Percentiles rank a stretch among this genome's conserved stretches.
Evolutionary conservation across 345 rosid species (phyloP).

Genomic region (Sisymbrium altissimum): DNA sequence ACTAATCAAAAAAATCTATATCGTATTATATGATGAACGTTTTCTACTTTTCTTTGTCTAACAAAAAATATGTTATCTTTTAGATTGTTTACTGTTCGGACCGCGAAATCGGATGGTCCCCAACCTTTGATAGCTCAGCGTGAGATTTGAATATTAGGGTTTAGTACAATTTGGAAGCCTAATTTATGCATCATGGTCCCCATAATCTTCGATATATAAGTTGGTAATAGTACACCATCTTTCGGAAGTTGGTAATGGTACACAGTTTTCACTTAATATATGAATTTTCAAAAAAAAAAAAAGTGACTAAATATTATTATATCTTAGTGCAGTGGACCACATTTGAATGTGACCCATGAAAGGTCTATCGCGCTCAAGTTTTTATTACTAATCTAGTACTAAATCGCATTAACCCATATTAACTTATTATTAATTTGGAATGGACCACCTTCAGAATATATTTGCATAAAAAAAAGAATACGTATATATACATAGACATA

Average conservation of each 20-base stretch:
- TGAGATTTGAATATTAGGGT: constrained; percentile 36
- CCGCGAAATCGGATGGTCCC: constrained; percentile 35
- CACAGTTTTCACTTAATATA: constrained; percentile 16
- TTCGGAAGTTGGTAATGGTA: constrained; percentile 26
- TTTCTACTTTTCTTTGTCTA: constrained; percentile 1
- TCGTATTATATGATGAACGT: not conserved
- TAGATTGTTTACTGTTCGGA: not conserved
- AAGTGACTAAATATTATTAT: constrained; percentile 2
- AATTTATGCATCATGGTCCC: constrained; percentile 36
- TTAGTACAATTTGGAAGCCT: constrained; percentile 35
- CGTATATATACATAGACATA: not conserved
- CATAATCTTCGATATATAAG: constrained; percentile 22
- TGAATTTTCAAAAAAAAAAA: not conserved
- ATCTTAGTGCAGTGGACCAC: constrained; percentile 15
- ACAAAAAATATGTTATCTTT: not conserved
- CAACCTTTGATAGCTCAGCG: constrained; percentile 26
- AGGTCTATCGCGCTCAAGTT: constrained; percentile 33
- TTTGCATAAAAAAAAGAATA: not conserved
- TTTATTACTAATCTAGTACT: constrained; percentile 27
- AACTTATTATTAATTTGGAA: not conserved
- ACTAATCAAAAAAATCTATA: not conserved
- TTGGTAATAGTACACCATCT: constrained; percentile 24
- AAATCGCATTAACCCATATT: constrained; percentile 21
- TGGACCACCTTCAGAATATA: constrained; percentile 18
- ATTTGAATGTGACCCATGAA: constrained; percentile 31